Conservation (phyloP, 179 eudicot genomes). For the Drosera spatulata region DNA sequence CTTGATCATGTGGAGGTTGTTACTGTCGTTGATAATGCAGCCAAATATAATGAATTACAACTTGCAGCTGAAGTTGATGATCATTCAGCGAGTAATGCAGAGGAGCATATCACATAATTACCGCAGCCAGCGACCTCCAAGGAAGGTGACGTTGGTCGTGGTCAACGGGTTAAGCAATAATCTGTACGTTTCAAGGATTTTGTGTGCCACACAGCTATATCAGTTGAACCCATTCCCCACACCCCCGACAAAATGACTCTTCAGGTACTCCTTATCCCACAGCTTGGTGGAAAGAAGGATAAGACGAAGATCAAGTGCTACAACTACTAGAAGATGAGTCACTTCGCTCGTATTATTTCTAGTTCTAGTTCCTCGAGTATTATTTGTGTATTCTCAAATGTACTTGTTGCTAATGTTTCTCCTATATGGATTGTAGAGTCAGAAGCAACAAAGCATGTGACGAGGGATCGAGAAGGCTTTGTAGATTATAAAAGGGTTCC, state of each 20-base stretch:
- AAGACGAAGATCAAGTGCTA: no score
- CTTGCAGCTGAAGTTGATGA: background rate
- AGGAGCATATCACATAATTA: background rate
- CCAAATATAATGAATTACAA: background rate
- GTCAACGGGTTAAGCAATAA: background rate
- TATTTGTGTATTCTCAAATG: background rate
- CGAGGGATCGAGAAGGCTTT: no score
- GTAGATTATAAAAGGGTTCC: no score
- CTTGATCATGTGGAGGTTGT: no score
- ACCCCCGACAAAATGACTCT: no score
- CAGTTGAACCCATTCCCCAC: background rate
- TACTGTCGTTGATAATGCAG: no score
- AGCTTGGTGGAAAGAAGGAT: no score
- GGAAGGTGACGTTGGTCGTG: background rate
- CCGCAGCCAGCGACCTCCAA: background rate
- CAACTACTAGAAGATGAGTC: no score
- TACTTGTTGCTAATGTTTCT: background rate
- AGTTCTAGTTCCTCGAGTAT: background rate
- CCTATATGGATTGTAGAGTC: no score
- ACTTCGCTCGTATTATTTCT: constrained; percentile 2
- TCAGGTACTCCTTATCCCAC: constrained; percentile 7
- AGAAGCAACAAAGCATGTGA: no score
- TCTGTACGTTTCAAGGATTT: background rate
- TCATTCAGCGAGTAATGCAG: background rate
- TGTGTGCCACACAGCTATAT: background rate